A percentile compares a stretch with the other conserved stretches of the same genome.
Conservation (phyloP, 805 yeast genomes). For the Candida saitoana region DNA sequence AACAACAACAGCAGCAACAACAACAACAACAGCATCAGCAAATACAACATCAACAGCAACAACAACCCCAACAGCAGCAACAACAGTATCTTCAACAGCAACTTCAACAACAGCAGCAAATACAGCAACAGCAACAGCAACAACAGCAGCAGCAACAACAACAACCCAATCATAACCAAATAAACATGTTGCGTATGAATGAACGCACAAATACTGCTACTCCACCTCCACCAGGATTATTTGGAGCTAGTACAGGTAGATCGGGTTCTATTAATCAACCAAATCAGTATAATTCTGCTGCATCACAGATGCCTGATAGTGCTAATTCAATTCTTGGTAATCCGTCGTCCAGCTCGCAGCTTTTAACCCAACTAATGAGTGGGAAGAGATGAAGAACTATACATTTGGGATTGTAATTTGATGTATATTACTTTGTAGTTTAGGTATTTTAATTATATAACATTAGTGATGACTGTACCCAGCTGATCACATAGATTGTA, state of each 20-base stretch:
- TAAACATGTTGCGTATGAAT: slow-evolving; percentile 21
- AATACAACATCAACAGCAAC: slow-evolving; percentile 10
- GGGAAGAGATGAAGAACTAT: slow-evolving; percentile 49
- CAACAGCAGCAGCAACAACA: slow-evolving; percentile 17
- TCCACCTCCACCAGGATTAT: slow-evolving; percentile 75
- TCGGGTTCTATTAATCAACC: slow-evolving; percentile 7
- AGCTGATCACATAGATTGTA: no score
- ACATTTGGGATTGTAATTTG: not conserved
- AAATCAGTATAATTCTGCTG: slow-evolving; percentile 8
- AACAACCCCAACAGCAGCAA: slow-evolving; percentile 23
- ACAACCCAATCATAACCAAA: slow-evolving; percentile 10
- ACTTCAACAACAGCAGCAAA: slow-evolving; percentile 8
- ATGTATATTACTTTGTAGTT: slow-evolving; percentile 6
- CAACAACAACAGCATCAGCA: slow-evolving; percentile 21
- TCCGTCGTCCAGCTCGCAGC: slow-evolving; percentile 65
- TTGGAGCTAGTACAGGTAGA: slow-evolving; percentile 20
- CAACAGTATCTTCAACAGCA: slow-evolving; percentile 13
- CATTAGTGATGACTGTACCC: not conserved
- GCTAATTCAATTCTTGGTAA: slow-evolving; percentile 11
- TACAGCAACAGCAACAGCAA: slow-evolving; percentile 18
- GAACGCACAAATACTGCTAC: slow-evolving; percentile 44
- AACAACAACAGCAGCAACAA: slow-evolving; percentile 16
- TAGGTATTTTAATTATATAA: not conserved
- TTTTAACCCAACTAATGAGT: slow-evolving; percentile 78
- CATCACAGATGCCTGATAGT: slow-evolving; percentile 7